Evolutionary conservation across 345 rosid species (phyloP), one percentile per base, ranked within the genome.

Genomic region (Alliaria petiolata): DNA sequence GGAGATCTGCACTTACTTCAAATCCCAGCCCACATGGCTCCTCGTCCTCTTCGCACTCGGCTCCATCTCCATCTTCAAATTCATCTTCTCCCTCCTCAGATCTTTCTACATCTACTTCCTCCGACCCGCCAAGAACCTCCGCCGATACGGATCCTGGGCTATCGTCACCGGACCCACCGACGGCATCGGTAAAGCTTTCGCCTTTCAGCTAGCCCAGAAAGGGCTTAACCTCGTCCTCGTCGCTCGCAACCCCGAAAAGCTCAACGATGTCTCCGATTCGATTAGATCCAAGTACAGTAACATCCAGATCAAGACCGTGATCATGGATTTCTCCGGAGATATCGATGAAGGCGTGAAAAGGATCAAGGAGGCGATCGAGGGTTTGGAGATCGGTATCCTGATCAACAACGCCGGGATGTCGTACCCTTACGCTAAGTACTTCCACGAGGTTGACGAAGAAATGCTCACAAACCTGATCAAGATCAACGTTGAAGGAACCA

Each of bases 101-200:
- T 88, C 96, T 86, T 85, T 87, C 76, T 92, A 90, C 76, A 89
- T 88, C 65, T 81, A 62, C 80, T 92, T 95, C 76, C 96, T 95
- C 47, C 70, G 99, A 43, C 96, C 98, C 34, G 85, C 66, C 9
- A 95, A 95, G 66, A 85, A 91, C 63, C 92, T 95, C 65, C 88
- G 80, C 55, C 85, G 85, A 20, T 95, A 95, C 74, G 99, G 99
- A 2, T 95, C 97, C 0, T 95, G 99, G 99, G 97, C 93, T n/a
- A 57, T 95, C 34, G 81, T 95, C 28, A 91, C 98, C 33, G 97
- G 98, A 25, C 87, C 96, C 52, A 95, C 98, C 10, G 99, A 92
- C 22, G 98, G 99, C 9, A 95, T 95, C 40, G 97, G 99, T 3
- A 92, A 89, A 47, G 91, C 85, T 47, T 95, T 95, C 69, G 90